Conservation (phyloP, 495 filamentous ascomycete species). For the Penicillium chermesinum region DNA sequence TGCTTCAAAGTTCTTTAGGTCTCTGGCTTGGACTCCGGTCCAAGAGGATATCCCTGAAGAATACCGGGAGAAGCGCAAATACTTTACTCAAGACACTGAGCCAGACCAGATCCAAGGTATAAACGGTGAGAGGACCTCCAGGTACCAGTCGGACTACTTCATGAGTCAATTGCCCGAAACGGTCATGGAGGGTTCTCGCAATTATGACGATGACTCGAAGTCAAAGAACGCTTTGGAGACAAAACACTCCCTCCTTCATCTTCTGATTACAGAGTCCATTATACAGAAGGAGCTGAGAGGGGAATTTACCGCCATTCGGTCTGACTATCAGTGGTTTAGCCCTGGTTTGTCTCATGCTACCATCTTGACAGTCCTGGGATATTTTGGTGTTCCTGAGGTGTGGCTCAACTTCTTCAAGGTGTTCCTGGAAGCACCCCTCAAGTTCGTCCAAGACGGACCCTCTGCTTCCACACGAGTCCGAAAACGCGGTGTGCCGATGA, state of each 20-base stretch:
- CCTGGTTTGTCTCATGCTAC: conserved; percentile 58
- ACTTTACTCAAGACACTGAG: conserved; percentile 36
- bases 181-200: conserved; percentile 12
- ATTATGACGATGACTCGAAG: conserved; percentile 32
- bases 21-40: conserved; percentile 35
- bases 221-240: conserved; percentile 43
- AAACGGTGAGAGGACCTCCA: conserved; percentile 22
- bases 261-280: conserved; percentile 59
- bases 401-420: conserved; percentile 59
- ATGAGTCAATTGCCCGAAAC: conserved; percentile 44
- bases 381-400: conserved; percentile 54
- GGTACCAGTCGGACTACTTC: conserved; percentile 50
- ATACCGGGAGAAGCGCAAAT: conserved; percentile 43
- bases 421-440: conserved; percentile 57
- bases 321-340: conserved; percentile 58
- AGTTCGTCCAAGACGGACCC: conserved; percentile 51
- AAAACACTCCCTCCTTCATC: conserved; percentile 57
- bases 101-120: conserved; percentile 23
- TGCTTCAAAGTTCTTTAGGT: conserved; percentile 26
- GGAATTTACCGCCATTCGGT: conserved; percentile 55
- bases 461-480: conserved; percentile 38
- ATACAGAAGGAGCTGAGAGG: conserved; percentile 52
- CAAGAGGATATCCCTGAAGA: conserved; percentile 37
- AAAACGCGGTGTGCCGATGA: conserved; percentile 53
- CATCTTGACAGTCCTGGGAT: conserved; percentile 49